Conservation (phyloP, 495 filamentous ascomycete species). For the Lasiosphaeris hirsuta region DNA sequence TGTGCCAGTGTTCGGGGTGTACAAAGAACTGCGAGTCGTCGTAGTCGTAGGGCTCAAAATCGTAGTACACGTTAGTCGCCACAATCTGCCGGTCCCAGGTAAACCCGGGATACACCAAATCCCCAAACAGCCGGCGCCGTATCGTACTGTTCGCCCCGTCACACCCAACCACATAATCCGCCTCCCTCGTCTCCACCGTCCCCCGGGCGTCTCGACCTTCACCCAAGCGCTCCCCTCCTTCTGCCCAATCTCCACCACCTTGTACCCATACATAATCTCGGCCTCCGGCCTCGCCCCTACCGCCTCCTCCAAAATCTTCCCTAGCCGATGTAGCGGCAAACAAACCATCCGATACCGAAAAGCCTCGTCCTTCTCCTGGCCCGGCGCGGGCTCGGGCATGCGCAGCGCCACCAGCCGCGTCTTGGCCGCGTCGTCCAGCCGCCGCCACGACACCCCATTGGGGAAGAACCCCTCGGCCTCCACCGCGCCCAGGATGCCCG, state of each 20-base stretch:
- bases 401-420: slow-evolving; percentile 25
- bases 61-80: slow-evolving; percentile 51
- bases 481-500: slow-evolving; percentile 48
- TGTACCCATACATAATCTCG: slow-evolving; percentile 26
- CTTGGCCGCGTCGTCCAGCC: slow-evolving; percentile 36
- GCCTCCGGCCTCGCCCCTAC: slow-evolving; percentile 9
- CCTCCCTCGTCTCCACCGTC: slow-evolving; percentile 15
- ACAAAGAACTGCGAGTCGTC: slow-evolving; percentile 53
- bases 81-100: slow-evolving; percentile 59
- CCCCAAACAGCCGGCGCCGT: slow-evolving; percentile 53
- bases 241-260: slow-evolving; percentile 41
- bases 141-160: slow-evolving; percentile 58
- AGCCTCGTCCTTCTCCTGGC: slow-evolving; percentile 17
- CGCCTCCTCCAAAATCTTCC: slow-evolving; percentile 20
- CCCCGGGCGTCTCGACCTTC: slow-evolving; percentile 35
- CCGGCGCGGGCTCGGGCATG: slow-evolving; percentile 4
- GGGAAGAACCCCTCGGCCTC: slow-evolving; percentile 39
- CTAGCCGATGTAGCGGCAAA: slow-evolving; percentile 46
- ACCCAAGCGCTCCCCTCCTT: slow-evolving; percentile 42
- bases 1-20: slow-evolving; percentile 49
- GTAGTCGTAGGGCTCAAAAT: slow-evolving; percentile 31
- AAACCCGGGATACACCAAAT: slow-evolving; percentile 49
- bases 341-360: slow-evolving; percentile 46
- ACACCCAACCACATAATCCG: slow-evolving; percentile 53
- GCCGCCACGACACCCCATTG: slow-evolving; percentile 47